Evolutionary conservation across 169 alveolate species (phyloP), one percentile per base, ranked within the genome.

Genomic region (Fabrea salina): DNA sequence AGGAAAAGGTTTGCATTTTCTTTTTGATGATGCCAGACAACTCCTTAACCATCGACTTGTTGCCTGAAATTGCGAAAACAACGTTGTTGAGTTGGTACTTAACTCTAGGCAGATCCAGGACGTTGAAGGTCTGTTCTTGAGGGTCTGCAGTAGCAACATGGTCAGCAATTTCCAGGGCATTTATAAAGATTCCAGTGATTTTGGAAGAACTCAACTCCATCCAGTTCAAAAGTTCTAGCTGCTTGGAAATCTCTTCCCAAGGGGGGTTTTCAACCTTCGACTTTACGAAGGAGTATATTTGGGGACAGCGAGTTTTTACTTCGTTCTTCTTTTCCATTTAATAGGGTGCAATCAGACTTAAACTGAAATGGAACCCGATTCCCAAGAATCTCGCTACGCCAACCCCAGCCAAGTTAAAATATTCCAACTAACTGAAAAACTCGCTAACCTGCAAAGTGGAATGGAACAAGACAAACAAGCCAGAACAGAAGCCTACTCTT

Each of bases 391-490:
- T n/a, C n/a, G n/a, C n/a, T n/a, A n/a, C n/a, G n/a, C n/a, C n/a
- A n/a, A n/a, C 35, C 75, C 79, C 0, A 25, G 44, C 16, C 27
- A 35, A 25, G 13, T 70, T 22, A 50, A 47, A 70, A 30, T 44
- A 22, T 47, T 27, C n/a, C 39, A 70, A 13, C 58, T 74, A 1
- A 53, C 81, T 22, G 81, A 74, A 5, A 74, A 74, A 53, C 50
- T 53, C 22, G 11, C 35, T 5, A 32, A 27, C 54, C 44, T 74
- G 22, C 68, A 50, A n/a, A 39, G 25, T 53, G 74, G 56, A 27
- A 16, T 40, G 13, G 81, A 74, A 37, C 16, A 13, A 16, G 81
- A 74, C n/a, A 50, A 33, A 5, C 54, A 53, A 54, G 58, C 57
- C 19, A 22, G 74, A 35, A 37, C 5, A 13, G 81, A 74, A 25